phyloP scores from a whole-genome alignment of 2,329 filamentous ascomycete species.

The Magnaporthiopsis rhizophila region DNA sequence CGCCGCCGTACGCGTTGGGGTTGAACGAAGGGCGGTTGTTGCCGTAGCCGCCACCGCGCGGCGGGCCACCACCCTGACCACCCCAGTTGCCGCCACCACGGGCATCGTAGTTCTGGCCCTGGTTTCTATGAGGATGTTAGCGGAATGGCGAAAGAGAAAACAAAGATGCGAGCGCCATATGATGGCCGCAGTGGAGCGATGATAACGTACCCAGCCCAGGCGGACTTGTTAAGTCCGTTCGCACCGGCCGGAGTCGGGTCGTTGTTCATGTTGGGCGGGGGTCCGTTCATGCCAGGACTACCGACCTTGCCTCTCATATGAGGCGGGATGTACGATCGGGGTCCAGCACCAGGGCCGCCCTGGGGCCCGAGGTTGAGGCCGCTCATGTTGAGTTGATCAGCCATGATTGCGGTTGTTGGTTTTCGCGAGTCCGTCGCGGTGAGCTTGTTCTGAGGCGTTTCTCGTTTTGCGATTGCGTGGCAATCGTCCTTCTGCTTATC shows the following conservation, averaged over 20 bases:
- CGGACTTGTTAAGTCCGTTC: constrained; percentile 53
- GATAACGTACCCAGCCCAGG: constrained; percentile 52
- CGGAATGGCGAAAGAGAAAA: constrained; percentile 6
- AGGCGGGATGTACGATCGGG: constrained; percentile 76
- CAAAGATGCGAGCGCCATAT: not conserved
- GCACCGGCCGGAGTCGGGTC: constrained; percentile 20
- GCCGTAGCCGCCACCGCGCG: constrained; percentile 11
- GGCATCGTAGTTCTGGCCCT: constrained; percentile 34
- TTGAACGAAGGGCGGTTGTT: constrained; percentile 41
- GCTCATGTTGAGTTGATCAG: constrained; percentile 77
- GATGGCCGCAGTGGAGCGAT: not conserved
- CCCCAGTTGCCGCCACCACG: constrained; percentile 19
- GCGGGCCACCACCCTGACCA: constrained; percentile 11
- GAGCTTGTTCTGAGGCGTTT: not conserved
- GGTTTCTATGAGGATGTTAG: constrained; percentile 19
- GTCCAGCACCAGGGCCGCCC: constrained; percentile 21
- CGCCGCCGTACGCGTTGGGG: constrained; percentile 53
- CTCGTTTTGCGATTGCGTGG: not conserved
- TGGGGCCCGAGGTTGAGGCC: constrained; percentile 54
- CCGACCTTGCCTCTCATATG: constrained; percentile 61
- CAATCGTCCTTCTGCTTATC: not conserved
- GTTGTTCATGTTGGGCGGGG: constrained; percentile 32
- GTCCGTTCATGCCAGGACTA: constrained; percentile 24
- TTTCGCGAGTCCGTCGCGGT: not conserved
- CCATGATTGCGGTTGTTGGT: constrained; percentile 48